These are phyloP conservation scores for Colletotrichum incanum DNA, from an alignment of 2,329 filamentous ascomycete species.

Conservation along the genomic window DNA sequence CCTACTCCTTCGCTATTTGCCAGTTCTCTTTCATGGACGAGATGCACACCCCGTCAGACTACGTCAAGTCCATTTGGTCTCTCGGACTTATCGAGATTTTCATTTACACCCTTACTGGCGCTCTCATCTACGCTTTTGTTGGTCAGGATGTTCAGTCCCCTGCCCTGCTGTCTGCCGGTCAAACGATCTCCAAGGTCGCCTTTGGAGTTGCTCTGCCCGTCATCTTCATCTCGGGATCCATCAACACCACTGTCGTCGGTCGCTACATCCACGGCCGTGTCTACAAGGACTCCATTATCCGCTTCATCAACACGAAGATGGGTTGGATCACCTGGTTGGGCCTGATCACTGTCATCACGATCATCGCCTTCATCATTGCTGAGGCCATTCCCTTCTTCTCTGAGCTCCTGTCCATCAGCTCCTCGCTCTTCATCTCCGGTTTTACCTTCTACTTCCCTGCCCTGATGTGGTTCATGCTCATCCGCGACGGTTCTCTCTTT, in stretches of 20 bases:
- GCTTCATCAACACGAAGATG: conserved; percentile 64
- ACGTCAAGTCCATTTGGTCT: conserved; percentile 70
- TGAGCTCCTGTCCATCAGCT: conserved; percentile 72
- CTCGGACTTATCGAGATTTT: conserved; percentile 74
- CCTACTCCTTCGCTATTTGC: conserved; percentile 72
- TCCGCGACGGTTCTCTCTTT: conserved; percentile 51
- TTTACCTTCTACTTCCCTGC: conserved; percentile 61
- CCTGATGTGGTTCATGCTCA: conserved; percentile 61
- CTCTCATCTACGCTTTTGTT: conserved; percentile 79
- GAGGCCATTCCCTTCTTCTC: conserved; percentile 82
- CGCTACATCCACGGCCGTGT: conserved; percentile 64
- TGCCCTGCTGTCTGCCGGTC: conserved; percentile 76
- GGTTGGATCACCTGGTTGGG: conserved; percentile 71
- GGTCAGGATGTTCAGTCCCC: conserved; percentile 76
- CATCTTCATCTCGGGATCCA: conserved; percentile 82
- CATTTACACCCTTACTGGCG: conserved; percentile 78
- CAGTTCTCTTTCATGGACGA: conserved; percentile 70
- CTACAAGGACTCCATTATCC: conserved; percentile 60
- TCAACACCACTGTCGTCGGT: conserved; percentile 69
- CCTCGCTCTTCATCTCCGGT: conserved; percentile 63
- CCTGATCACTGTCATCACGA: conserved; percentile 72
- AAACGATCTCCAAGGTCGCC: conserved; percentile 74
- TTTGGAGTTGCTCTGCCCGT: conserved; percentile 81
- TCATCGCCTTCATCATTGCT: conserved; percentile 79
- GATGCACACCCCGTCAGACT: conserved; percentile 66